Conservation (phyloP, 768 basidiomycete genomes). For the Psilocybe cyanescens region DNA sequence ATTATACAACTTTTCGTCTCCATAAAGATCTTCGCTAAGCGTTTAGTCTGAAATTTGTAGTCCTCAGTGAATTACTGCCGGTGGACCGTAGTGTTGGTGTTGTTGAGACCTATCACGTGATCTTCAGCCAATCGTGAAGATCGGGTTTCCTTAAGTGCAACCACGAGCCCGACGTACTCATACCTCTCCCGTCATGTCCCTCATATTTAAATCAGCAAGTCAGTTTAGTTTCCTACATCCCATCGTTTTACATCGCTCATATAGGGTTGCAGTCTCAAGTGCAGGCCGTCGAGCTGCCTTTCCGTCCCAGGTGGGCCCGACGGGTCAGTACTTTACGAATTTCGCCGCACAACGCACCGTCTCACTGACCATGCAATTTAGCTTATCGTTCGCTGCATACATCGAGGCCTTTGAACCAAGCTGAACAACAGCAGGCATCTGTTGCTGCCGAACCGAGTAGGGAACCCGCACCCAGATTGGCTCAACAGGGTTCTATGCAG, state of each 20-base stretch:
- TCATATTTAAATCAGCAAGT: constrained; percentile 44
- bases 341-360: constrained; percentile 12
- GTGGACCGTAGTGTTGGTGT: background rate
- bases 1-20: background rate
- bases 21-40: too few relatives aligned
- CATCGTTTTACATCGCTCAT: constrained; percentile 2
- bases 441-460: constrained; percentile 39
- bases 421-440: constrained; percentile 35
- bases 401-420: constrained; percentile 44
- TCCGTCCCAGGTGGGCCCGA: constrained; percentile 46
- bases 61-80: too few relatives aligned
- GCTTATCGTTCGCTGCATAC: constrained; percentile 62
- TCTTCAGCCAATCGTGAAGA: constrained; percentile 21
- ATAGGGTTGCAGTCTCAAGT: constrained; percentile 32
- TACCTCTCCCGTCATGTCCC: constrained; percentile 46
- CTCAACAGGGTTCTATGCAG: constrained; percentile 82
- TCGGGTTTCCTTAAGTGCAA: constrained; percentile 17
- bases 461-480: constrained; percentile 71
- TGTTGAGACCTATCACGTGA: constrained; percentile 20
- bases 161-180: background rate
- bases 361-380: constrained; percentile 23
- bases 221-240: constrained; percentile 10
- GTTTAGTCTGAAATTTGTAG: too few relatives aligned
- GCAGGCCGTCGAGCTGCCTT: constrained; percentile 48
- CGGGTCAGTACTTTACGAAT: constrained; percentile 34